Percentiles rank a stretch among this genome's conserved stretches.
These are phyloP conservation scores for Trichosporon sp. DNA, from an alignment of 1,284 basidiomycete genomes.

Conservation along the genomic window DNA sequence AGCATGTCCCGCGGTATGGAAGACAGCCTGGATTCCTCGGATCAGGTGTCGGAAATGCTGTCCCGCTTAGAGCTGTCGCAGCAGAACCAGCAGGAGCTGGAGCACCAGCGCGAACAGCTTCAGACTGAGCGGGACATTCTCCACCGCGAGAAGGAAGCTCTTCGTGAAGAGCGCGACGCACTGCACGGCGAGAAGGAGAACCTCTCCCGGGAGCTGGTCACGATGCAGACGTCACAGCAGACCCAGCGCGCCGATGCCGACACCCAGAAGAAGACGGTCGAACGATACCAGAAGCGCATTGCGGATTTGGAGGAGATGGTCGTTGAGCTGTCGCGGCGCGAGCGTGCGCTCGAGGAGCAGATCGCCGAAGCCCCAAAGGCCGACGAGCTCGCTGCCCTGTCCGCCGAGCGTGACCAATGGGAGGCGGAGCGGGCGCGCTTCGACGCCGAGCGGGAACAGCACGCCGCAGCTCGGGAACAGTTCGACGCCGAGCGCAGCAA, in stretches of 20 bases:
- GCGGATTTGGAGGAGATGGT: conserved; percentile 52
- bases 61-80: conserved; percentile 5
- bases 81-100: neutral
- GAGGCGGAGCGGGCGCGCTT: conserved; percentile 21
- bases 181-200: conserved; percentile 3
- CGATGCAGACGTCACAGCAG: neutral
- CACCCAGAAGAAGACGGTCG: conserved; percentile 13
- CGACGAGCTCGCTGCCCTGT: conserved; percentile 57
- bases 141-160: neutral
- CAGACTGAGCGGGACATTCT: neutral
- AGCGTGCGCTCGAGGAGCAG: conserved; percentile 47
- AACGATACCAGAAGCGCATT: conserved; percentile 29
- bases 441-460: conserved; percentile 26
- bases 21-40: conserved; percentile 6
- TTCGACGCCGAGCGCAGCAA: conserved; percentile 20
- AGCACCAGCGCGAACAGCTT: conserved; percentile 6
- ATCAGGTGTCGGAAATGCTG: conserved; percentile 4
- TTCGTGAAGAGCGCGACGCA: neutral
- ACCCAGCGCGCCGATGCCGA: conserved; percentile 9
- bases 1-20: conserved; percentile 6
- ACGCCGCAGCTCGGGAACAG: conserved; percentile 14
- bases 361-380: conserved; percentile 22
- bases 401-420: conserved; percentile 60
- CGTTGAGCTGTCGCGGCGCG: conserved; percentile 47
- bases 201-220: neutral